These are phyloP conservation scores for Vigna angularis DNA, from an alignment of 306 rosid genomes.

Conservation along the genomic window DNA sequence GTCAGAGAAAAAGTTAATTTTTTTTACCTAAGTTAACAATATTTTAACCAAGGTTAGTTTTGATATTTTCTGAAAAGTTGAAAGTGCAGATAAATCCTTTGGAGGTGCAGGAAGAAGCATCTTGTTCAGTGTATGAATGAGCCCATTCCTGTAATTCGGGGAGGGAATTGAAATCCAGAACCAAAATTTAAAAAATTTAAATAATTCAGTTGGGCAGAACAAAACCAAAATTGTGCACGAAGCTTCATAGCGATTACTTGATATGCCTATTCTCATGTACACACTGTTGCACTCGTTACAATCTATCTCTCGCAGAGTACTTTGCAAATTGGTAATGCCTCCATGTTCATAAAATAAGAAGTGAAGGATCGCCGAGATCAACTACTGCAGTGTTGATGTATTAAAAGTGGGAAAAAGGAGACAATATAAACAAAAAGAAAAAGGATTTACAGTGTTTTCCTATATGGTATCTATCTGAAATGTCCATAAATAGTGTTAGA, in stretches of 20 bases:
- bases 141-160: no score
- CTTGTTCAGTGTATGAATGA: no score
- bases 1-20: no score
- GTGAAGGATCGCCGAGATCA: slow-evolving; percentile 8
- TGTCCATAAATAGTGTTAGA: slow-evolving; percentile 38
- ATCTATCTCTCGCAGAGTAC: slow-evolving; percentile 3
- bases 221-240: slow-evolving; percentile 19
- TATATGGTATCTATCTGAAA: slow-evolving; percentile 49
- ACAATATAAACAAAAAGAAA: not conserved
- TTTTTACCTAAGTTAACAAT: no score
- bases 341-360: not conserved
- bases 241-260: not conserved
- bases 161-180: no score
- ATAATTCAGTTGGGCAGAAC: not conserved
- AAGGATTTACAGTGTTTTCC: slow-evolving; percentile 56
- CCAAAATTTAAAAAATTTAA: no score
- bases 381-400: slow-evolving; percentile 17
- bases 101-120: no score
- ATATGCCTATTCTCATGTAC: not conserved
- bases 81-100: no score
- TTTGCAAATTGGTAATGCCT: no score
- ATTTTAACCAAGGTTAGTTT: no score
- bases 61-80: no score
- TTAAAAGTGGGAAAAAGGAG: not conserved
- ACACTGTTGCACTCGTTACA: not conserved